These are phyloP conservation scores for Dalbergia cochinchinensis DNA, from an alignment of 306 rosid genomes.

Conservation along the genomic window DNA sequence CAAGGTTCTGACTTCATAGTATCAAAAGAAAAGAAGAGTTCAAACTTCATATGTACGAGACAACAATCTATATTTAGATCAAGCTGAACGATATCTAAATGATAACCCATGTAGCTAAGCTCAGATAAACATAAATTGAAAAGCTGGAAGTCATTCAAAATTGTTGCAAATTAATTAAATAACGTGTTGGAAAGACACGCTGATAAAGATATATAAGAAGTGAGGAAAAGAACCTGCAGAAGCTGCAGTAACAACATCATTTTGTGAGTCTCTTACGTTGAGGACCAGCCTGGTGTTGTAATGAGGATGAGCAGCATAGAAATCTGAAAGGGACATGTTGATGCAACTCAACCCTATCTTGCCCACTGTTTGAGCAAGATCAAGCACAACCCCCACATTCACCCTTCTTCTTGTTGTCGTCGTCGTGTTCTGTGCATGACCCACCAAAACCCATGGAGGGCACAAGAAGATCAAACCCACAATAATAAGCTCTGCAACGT, in stretches of 20 bases:
- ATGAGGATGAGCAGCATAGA: slow-evolving; percentile 25
- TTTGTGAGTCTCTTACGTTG: slow-evolving; percentile 29
- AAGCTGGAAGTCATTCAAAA: no score
- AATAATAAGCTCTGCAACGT: neutral
- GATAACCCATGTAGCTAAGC: no score
- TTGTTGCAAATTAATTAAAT: no score
- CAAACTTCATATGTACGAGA: no score
- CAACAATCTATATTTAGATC: no score
- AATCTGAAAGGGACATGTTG: slow-evolving; percentile 26
- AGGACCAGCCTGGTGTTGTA: slow-evolving; percentile 32
- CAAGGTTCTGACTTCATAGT: no score
- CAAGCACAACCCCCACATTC: slow-evolving; percentile 49
- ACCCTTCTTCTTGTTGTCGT: slow-evolving; percentile 6
- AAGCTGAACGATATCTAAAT: no score
- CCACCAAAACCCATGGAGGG: neutral
- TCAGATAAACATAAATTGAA: no score
- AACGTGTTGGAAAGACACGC: no score
- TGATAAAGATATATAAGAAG: no score
- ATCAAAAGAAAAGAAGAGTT: no score
- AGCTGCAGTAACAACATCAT: slow-evolving; percentile 7
- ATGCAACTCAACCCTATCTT: slow-evolving; percentile 28
- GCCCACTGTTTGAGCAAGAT: slow-evolving; percentile 6
- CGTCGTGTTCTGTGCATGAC: slow-evolving; percentile 16
- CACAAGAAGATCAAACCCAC: neutral
- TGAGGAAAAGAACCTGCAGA: neutral